Conservation (phyloP, 495 filamentous ascomycete genomes). For the Margaritispora aquatica region DNA sequence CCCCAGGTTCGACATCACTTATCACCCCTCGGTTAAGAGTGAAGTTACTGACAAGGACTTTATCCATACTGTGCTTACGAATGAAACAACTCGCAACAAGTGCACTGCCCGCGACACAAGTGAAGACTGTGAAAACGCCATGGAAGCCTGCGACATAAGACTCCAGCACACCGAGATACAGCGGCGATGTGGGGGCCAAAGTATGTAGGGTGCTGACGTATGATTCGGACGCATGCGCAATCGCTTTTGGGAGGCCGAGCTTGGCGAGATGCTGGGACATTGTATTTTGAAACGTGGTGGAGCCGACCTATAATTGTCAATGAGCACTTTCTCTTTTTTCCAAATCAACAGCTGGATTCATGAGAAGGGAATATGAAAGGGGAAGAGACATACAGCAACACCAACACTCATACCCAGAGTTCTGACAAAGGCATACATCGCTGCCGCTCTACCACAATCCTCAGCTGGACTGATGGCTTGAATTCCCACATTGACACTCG, state of each 20-base stretch:
- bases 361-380: background rate
- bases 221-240: slow-evolving; percentile 2
- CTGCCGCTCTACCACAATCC: slow-evolving; percentile 48
- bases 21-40: background rate
- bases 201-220: background rate
- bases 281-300: slow-evolving; percentile 51
- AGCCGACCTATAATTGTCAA: slow-evolving; percentile 29
- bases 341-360: background rate
- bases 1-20: background rate
- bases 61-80: background rate
- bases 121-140: background rate
- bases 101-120: background rate
- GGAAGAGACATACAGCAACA: slow-evolving; percentile 28
- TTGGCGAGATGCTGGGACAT: slow-evolving; percentile 38
- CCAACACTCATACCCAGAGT: slow-evolving; percentile 44
- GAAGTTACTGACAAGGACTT: background rate
- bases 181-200: background rate
- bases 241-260: background rate
- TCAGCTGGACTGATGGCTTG: slow-evolving; percentile 36
- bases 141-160: slow-evolving; percentile 2
- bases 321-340: background rate
- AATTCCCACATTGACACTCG: slow-evolving; percentile 39
- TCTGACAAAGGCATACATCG: slow-evolving; percentile 52
- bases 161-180: background rate
- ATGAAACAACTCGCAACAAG: background rate